A percentile compares a stretch with the other conserved stretches of the same genome.
Conservation (phyloP, 129 eudicot genomes). For the Cynara cardunculus region DNA sequence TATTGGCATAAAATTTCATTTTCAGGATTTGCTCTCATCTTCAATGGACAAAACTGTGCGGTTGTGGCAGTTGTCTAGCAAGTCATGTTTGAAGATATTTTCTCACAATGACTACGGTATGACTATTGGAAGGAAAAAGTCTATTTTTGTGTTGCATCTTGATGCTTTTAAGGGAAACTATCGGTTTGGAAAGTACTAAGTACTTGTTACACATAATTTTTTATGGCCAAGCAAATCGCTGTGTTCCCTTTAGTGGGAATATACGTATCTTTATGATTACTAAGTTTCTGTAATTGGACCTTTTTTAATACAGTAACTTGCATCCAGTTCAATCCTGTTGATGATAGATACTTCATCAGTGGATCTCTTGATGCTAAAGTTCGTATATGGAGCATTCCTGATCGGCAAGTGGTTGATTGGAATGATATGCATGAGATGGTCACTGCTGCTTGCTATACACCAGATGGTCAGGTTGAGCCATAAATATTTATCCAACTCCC, state of each 20-base stretch:
- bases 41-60: constrained; percentile 99
- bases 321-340: constrained; percentile 97
- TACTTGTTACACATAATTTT: neutral
- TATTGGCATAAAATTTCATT: constrained; percentile 20
- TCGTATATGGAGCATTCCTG: constrained; percentile 97
- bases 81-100: constrained; percentile 82
- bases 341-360: constrained; percentile 92
- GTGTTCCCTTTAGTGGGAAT: neutral
- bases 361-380: constrained; percentile 99
- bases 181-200: neutral
- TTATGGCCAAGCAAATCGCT: neutral
- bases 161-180: neutral
- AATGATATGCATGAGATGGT: constrained; percentile 98
- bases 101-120: constrained; percentile 98
- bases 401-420: constrained; percentile 98
- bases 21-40: constrained; percentile 93
- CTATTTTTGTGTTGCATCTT: neutral
- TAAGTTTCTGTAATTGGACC: neutral
- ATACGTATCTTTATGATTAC: neutral
- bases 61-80: constrained; percentile 87
- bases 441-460: constrained; percentile 97
- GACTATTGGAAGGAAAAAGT: neutral
- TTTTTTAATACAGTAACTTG: constrained; percentile 72
- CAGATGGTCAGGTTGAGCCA: constrained; percentile 94
- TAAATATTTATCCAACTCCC: constrained; percentile 7